These are phyloP conservation scores for Trichoderma citrinoviride DNA, from an alignment of 2,329 filamentous ascomycete species.

Conservation along the genomic window DNA sequence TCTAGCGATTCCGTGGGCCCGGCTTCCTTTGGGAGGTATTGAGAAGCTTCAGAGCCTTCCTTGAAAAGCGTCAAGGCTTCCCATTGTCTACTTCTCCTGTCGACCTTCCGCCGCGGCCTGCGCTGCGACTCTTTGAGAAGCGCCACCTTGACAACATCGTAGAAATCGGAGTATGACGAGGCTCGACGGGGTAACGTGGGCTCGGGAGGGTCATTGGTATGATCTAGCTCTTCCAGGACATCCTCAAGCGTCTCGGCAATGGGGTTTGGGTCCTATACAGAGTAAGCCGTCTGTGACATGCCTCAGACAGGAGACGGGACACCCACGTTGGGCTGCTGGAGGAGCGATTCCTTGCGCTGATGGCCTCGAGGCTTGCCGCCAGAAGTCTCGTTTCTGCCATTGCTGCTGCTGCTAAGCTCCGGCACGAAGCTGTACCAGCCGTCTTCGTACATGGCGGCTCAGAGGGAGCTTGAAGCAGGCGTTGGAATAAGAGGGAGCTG, in stretches of 20 bases:
- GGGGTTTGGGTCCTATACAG: constrained; percentile 52
- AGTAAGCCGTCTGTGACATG: constrained; percentile 28
- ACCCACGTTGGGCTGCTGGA: constrained; percentile 64
- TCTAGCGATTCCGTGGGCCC: constrained; percentile 45
- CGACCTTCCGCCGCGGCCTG: constrained; percentile 39
- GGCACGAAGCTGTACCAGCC: constrained; percentile 79
- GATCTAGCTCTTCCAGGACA: constrained; percentile 56
- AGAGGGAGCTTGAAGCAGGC: constrained; percentile 9
- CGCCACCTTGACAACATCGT: constrained; percentile 59
- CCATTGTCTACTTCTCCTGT: constrained; percentile 45
- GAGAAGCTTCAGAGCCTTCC: constrained; percentile 9
- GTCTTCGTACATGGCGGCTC: constrained; percentile 69
- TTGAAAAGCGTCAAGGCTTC: constrained; percentile 48
- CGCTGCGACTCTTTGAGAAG: constrained; percentile 49
- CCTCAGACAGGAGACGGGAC: constrained; percentile 6
- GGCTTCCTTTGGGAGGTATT: constrained; percentile 30
- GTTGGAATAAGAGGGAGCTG: background rate
- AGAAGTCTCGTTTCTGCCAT: constrained; percentile 48
- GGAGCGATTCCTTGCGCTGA: constrained; percentile 65
- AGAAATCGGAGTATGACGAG: constrained; percentile 75
- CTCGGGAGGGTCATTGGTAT: constrained; percentile 60
- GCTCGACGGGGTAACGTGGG: constrained; percentile 64
- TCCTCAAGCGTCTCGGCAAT: constrained; percentile 56
- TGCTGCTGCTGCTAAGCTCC: constrained; percentile 53
- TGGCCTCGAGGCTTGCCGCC: constrained; percentile 51